A percentile compares a stretch with the other conserved stretches of the same genome.
Evolutionary conservation across 2,329 filamentous ascomycete species (phyloP).

Genomic region (Clonostachys byssicola): DNA sequence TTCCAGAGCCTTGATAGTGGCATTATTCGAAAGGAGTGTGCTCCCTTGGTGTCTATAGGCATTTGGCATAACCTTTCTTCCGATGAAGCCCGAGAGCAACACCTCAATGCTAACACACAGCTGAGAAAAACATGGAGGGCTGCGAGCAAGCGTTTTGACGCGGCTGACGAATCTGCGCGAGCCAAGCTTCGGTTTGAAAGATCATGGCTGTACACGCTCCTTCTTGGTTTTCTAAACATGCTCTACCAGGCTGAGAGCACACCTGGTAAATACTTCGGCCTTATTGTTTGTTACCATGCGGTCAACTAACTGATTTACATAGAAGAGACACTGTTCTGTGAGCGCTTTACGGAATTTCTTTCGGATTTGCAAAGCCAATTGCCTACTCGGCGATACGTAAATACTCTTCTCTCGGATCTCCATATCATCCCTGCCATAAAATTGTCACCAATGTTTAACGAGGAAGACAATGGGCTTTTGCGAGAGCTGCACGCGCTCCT

Average conservation of each 20-base stretch:
- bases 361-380: slow-evolving; percentile 90
- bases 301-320: slow-evolving; percentile 2
- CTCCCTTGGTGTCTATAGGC: slow-evolving; percentile 87
- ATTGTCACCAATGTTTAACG: slow-evolving; percentile 73
- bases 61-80: slow-evolving; percentile 92
- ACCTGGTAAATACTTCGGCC: slow-evolving; percentile 26
- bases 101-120: slow-evolving; percentile 68
- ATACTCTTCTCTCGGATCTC: slow-evolving; percentile 79
- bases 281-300: background rate
- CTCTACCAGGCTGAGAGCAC: slow-evolving; percentile 57
- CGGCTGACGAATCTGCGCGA: slow-evolving; percentile 75
- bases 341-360: slow-evolving; percentile 88
- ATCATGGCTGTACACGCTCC: slow-evolving; percentile 84
- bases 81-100: slow-evolving; percentile 67
- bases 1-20: slow-evolving; percentile 91
- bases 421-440: slow-evolving; percentile 75
- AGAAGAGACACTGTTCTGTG: slow-evolving; percentile 77
- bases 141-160: slow-evolving; percentile 79
- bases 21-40: slow-evolving; percentile 92
- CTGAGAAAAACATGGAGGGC: slow-evolving; percentile 90
- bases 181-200: slow-evolving; percentile 84
- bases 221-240: slow-evolving; percentile 75
- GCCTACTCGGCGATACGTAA: slow-evolving; percentile 90
- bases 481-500: slow-evolving; percentile 79
- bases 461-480: slow-evolving; percentile 70